Conservation (phyloP, 2,329 filamentous ascomycete species). For the Xylariaceae sp. region DNA sequence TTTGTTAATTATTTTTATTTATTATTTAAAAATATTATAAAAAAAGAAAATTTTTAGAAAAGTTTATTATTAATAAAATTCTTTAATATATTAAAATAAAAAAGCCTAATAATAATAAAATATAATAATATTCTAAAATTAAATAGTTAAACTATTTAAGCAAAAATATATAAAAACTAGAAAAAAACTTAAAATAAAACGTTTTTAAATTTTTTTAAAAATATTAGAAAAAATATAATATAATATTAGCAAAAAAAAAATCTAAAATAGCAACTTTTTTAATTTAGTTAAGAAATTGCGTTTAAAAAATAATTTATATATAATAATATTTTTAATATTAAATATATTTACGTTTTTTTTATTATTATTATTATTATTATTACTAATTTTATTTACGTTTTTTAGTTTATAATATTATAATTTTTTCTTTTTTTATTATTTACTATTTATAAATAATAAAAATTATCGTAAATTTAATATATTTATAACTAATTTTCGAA, state of each 20-base stretch:
- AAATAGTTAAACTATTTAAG: no score
- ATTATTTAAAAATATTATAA: not conserved
- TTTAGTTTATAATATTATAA: no score
- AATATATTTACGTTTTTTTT: no score
- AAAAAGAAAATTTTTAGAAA: not conserved
- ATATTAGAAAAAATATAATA: no score
- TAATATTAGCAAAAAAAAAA: not conserved
- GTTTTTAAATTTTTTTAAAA: no score
- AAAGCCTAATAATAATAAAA: not conserved
- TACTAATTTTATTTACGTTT: no score
- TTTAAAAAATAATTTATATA: not conserved
- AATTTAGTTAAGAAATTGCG: not conserved
- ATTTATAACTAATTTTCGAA: not conserved
- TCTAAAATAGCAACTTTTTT: not conserved
- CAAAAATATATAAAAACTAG: no score
- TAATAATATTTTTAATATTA: constrained; percentile 2
- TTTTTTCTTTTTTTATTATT: no score
- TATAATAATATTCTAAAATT: no score
- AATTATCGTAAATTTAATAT: not conserved
- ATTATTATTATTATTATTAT: no score
- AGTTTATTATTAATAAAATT: not conserved
- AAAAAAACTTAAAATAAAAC: no score
- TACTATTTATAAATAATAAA: no score
- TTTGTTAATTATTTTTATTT: not conserved
- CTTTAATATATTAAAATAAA: not conserved